Evolutionary conservation across 2,329 filamentous ascomycete species (phyloP).

Genomic region (Aureobasidium sp.): DNA sequence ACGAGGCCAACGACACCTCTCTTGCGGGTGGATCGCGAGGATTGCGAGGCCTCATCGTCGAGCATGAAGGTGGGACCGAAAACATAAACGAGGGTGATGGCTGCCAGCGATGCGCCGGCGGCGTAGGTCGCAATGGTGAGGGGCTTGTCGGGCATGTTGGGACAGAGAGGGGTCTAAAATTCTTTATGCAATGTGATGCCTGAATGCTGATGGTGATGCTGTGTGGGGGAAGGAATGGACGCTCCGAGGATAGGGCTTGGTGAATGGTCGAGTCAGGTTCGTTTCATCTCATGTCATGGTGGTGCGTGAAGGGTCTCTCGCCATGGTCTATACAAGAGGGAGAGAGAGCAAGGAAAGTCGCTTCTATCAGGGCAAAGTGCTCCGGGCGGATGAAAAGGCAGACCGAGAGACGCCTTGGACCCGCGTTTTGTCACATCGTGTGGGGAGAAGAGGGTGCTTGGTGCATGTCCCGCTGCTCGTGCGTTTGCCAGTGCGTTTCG

Average conservation of each 20-base stretch:
- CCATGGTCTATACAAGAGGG: not conserved
- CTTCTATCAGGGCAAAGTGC: not conserved
- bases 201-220: not conserved
- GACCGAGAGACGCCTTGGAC: not conserved
- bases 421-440: not conserved
- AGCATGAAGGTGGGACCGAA: constrained; percentile 96
- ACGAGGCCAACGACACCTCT: constrained; percentile 80
- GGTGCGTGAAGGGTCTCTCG: not conserved
- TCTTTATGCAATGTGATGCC: not conserved
- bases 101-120: constrained; percentile 88
- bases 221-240: not conserved
- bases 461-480: constrained; percentile 1
- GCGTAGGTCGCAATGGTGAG: constrained; percentile 85
- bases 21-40: constrained; percentile 55
- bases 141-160: constrained; percentile 68
- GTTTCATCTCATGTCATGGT: not conserved
- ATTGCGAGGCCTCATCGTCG: constrained; percentile 62
- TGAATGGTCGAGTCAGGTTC: not conserved
- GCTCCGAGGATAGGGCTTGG: not conserved
- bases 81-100: constrained; percentile 91
- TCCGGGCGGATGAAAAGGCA: not conserved
- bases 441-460: not conserved
- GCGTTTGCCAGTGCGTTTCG: not conserved
- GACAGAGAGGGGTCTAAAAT: not conserved
- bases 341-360: not conserved